These are phyloP conservation scores for Falciphora oryzae DNA, from an alignment of 2,329 filamentous ascomycete genomes.

Conservation along the genomic window DNA sequence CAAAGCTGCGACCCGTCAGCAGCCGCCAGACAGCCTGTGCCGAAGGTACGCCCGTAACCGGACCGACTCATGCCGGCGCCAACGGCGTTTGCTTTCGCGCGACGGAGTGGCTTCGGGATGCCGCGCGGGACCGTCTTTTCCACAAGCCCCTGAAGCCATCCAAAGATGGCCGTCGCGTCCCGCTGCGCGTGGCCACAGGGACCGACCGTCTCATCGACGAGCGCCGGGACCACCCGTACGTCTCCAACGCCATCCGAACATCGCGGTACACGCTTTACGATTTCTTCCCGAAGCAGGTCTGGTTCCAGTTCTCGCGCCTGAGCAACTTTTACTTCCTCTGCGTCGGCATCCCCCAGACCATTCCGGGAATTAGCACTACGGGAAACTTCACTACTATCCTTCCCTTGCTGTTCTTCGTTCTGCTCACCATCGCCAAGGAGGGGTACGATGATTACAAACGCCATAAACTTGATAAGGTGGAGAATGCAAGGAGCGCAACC, in stretches of 20 bases:
- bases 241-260: constrained; percentile 66
- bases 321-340: constrained; percentile 86
- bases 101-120: constrained; percentile 3
- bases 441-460: constrained; percentile 80
- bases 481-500: constrained; percentile 56
- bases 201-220: constrained; percentile 42
- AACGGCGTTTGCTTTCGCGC: constrained; percentile 6
- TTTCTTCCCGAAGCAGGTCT: constrained; percentile 77
- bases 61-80: neutral
- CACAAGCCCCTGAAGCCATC: constrained; percentile 19
- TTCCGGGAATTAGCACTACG: constrained; percentile 70
- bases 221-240: constrained; percentile 42
- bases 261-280: constrained; percentile 80
- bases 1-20: neutral
- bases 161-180: constrained; percentile 22
- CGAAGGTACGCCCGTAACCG: neutral
- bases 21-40: neutral
- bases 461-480: constrained; percentile 73
- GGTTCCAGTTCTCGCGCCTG: constrained; percentile 80
- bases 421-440: constrained; percentile 77
- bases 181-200: constrained; percentile 14
- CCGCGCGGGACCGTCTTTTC: constrained; percentile 6
- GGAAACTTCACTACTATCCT: constrained; percentile 70
- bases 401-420: constrained; percentile 68
- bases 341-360: constrained; percentile 77